Percentiles rank a stretch among this genome's conserved stretches.
Conservation (phyloP, 2,329 filamentous ascomycete species). For the Phialocephala subalpina region DNA sequence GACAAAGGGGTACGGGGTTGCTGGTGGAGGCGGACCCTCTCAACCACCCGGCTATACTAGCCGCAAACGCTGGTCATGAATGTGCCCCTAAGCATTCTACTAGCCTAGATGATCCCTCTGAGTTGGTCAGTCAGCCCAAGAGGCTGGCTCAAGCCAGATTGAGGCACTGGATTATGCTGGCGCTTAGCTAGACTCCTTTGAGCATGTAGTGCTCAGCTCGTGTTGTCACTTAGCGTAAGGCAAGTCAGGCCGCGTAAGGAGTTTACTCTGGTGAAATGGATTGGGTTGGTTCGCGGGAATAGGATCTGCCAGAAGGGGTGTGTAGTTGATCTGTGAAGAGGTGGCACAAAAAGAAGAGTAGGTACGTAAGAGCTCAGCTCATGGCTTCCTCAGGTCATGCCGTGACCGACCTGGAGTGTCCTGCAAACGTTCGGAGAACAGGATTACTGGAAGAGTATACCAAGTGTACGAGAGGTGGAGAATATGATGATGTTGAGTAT, state of each 20-base stretch:
- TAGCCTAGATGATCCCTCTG: conserved; percentile 17
- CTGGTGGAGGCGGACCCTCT: too few relatives aligned
- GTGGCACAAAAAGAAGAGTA: conserved; percentile 20
- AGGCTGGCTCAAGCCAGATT: conserved; percentile 27
- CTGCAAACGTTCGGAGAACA: too few relatives aligned
- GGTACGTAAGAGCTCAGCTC: conserved; percentile 25
- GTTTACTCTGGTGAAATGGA: conserved; percentile 22
- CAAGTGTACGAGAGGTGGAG: too few relatives aligned
- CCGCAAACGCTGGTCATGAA: too few relatives aligned
- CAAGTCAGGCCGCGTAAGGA: conserved; percentile 22
- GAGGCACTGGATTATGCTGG: conserved; percentile 24
- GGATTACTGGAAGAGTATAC: too few relatives aligned
- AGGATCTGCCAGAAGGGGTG: conserved; percentile 23
- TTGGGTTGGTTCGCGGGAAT: conserved; percentile 20
- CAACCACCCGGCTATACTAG: too few relatives aligned
- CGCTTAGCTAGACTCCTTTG: conserved; percentile 13
- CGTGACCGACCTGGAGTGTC: too few relatives aligned
- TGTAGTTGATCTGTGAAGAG: conserved; percentile 17
- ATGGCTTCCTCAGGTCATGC: conserved; percentile 25
- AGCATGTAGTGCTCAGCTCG: conserved; percentile 21
- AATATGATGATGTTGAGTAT: too few relatives aligned
- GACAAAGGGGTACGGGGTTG: conserved; percentile 11
- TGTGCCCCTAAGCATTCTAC: too few relatives aligned
- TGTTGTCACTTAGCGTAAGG: conserved; percentile 25
- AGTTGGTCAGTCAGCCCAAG: conserved; percentile 20